Percentiles rank a stretch among this genome's conserved stretches.
phyloP scores from a whole-genome alignment of 2,329 filamentous ascomycete species.

The Fusarium austroafricanum region DNA sequence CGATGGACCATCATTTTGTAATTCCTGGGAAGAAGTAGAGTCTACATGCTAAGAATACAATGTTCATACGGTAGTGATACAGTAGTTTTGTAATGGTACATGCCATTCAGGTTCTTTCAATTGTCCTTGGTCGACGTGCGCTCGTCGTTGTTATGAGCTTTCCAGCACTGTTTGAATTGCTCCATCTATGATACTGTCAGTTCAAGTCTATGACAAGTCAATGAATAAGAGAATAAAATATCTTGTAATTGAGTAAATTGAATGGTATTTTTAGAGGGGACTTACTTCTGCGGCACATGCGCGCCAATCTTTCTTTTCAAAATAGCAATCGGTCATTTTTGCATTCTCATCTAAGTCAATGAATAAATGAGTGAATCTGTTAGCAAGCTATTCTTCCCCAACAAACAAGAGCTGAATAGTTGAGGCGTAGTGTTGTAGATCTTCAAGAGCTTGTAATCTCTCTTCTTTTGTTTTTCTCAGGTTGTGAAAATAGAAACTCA shows the following conservation, averaged over 20 bases:
- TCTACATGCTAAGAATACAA: background rate
- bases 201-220: background rate
- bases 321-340: conserved; percentile 95
- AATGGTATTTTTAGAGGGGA: conserved; percentile 7
- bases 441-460: rapidly evolving
- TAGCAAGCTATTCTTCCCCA: conserved; percentile 22
- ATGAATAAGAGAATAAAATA: background rate
- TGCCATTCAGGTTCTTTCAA: conserved; percentile 2
- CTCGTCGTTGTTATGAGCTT: conserved; percentile 85
- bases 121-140: conserved; percentile 82
- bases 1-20: background rate
- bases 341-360: conserved; percentile 78
- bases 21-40: background rate
- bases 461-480: background rate
- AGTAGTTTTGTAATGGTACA: background rate
- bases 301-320: conserved; percentile 95
- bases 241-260: background rate
- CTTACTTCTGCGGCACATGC: conserved; percentile 87
- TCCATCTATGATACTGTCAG: conserved; percentile 75
- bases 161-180: conserved; percentile 90
- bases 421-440: background rate
- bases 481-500: conserved; percentile 55
- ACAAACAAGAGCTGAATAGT: conserved; percentile 12
- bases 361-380: background rate
- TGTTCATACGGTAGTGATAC: background rate